Conservation (phyloP, 495 filamentous ascomycete genomes). For the Lasiosphaeria hispida region DNA sequence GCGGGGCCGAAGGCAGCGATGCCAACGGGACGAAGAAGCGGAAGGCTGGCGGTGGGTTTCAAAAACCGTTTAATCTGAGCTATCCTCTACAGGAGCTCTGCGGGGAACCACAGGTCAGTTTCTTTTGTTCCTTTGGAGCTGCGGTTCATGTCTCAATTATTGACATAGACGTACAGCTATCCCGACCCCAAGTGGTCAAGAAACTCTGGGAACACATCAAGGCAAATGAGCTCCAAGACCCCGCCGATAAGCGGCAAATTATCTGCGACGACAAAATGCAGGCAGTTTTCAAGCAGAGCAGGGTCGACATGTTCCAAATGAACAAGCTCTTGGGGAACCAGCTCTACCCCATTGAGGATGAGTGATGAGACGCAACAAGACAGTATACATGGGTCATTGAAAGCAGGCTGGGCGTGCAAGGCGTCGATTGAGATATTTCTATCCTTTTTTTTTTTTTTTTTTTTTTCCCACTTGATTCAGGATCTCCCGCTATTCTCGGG, state of each 20-base stretch:
- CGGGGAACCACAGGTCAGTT: conserved; percentile 58
- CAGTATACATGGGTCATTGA: background rate
- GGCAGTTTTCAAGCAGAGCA: conserved; percentile 84
- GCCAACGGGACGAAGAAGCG: conserved; percentile 49
- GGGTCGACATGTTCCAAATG: conserved; percentile 98
- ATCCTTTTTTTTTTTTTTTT: background rate
- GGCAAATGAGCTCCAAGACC: conserved; percentile 81
- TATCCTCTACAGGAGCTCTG: conserved; percentile 47
- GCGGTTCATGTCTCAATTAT: conserved; percentile 1
- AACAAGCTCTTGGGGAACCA: conserved; percentile 63
- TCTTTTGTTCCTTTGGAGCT: background rate
- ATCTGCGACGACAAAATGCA: conserved; percentile 86
- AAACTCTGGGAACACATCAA: conserved; percentile 93
- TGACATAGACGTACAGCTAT: conserved; percentile 55
- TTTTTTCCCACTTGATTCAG: background rate
- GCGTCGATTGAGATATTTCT: conserved; percentile 21
- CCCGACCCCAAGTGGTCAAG: conserved; percentile 92
- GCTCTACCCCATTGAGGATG: conserved; percentile 51
- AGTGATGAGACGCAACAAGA: conserved; percentile 24
- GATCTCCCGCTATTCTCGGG: background rate
- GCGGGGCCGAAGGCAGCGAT: conserved; percentile 62
- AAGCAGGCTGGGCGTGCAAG: conserved; percentile 22
- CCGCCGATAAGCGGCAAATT: conserved; percentile 86
- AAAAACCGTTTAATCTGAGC: conserved; percentile 54
- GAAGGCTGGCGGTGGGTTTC: conserved; percentile 49